phyloP scores from a whole-genome alignment of 495 filamentous ascomycete genomes.

The Talaromyces liani region DNA sequence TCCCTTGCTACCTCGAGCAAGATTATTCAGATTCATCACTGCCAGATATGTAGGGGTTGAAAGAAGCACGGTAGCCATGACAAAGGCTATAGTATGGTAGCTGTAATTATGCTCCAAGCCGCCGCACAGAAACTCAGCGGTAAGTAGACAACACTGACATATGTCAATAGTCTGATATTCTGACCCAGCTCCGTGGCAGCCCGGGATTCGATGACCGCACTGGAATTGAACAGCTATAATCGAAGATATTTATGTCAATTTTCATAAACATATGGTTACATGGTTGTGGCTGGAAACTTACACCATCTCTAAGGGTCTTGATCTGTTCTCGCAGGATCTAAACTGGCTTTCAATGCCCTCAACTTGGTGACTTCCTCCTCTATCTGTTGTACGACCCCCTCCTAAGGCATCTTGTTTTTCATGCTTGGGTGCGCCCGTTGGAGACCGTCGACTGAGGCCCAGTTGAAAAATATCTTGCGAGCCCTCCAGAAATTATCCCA shows the following conservation, averaged over 20 bases:
- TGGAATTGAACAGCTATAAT: slow-evolving; percentile 19
- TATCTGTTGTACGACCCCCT: neutral
- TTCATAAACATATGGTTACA: neutral
- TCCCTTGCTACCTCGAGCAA: neutral
- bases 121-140: slow-evolving; percentile 28
- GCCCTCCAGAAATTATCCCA: no score
- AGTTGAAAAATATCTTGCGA: no score
- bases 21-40: neutral
- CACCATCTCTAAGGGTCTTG: neutral
- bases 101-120: neutral
- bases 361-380: neutral
- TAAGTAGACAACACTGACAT: slow-evolving; percentile 40
- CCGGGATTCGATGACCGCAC: slow-evolving; percentile 24
- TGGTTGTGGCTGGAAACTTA: neutral
- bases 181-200: slow-evolving; percentile 23
- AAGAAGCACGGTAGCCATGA: neutral
- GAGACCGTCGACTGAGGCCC: no score
- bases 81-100: neutral
- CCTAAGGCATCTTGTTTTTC: no score
- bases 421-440: no score
- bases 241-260: neutral
- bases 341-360: neutral
- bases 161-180: slow-evolving; percentile 41
- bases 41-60: neutral
- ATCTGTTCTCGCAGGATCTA: neutral